A percentile compares a stretch with the other conserved stretches of the same genome.
phyloP scores from a whole-genome alignment of 768 basidiomycete genomes.

The Phylloporus sp. region DNA sequence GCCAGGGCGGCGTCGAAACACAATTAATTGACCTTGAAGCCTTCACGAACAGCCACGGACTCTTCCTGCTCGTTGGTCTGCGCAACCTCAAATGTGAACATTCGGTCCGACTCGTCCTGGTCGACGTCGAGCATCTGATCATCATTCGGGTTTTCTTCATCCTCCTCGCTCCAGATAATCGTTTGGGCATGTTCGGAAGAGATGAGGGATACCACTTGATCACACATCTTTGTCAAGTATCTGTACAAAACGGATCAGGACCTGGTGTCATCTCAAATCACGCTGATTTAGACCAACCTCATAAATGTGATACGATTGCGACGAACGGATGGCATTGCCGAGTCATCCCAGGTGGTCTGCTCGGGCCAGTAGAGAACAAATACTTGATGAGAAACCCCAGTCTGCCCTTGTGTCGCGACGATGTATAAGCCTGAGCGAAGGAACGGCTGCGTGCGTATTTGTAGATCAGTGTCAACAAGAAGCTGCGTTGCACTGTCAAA shows the following conservation, averaged over 20 bases:
- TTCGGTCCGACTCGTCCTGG: constrained; percentile 41
- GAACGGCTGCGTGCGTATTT: constrained; percentile 2
- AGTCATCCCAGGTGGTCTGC: constrained; percentile 54
- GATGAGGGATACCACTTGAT: constrained; percentile 51
- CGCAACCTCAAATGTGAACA: constrained; percentile 51
- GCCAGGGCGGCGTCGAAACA: too few relatives aligned
- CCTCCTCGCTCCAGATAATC: constrained; percentile 43
- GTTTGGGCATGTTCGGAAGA: constrained; percentile 44
- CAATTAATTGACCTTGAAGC: constrained; percentile 41
- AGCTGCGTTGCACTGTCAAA: constrained; percentile 12
- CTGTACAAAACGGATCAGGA: constrained; percentile 24
- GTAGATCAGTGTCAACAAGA: constrained; percentile 7
- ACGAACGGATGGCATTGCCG: constrained; percentile 39
- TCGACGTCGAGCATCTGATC: constrained; percentile 29
- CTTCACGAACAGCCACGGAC: constrained; percentile 38
- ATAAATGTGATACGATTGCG: constrained; percentile 60
- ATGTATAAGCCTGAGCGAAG: constrained; percentile 25
- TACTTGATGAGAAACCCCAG: constrained; percentile 19
- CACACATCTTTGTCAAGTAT: constrained; percentile 56
- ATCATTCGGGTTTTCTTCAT: constrained; percentile 25
- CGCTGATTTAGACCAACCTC: constrained; percentile 36
- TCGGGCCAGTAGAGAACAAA: constrained; percentile 64
- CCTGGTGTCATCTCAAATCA: not conserved
- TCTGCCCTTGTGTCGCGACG: constrained; percentile 5
- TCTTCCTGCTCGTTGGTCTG: constrained; percentile 57